These are phyloP conservation scores for Narthecium ossifragum DNA, from an alignment of 106 monocot species.

Conservation along the genomic window DNA sequence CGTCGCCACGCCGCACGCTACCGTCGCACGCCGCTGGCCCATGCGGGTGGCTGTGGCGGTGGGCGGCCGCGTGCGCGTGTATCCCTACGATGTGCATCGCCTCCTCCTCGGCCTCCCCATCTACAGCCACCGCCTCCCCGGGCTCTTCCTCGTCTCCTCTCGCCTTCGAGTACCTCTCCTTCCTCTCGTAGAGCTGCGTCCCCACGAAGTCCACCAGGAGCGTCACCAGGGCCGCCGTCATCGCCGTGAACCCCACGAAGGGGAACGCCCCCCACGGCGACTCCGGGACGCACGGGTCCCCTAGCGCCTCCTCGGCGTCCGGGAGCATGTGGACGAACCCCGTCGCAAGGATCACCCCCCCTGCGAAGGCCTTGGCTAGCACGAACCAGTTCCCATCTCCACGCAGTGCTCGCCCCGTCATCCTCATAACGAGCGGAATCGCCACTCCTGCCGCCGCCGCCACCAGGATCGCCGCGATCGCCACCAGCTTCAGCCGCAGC, in stretches of 20 bases:
- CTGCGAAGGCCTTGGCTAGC: constrained; percentile 73
- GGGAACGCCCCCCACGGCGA: constrained; percentile 61
- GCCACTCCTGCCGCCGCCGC: constrained; percentile 53
- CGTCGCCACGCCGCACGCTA: background rate
- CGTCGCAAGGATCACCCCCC: constrained; percentile 81
- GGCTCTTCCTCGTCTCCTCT: constrained; percentile 6
- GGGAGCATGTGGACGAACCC: constrained; percentile 93
- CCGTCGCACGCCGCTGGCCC: constrained; percentile 6
- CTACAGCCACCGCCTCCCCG: background rate
- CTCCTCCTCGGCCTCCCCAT: constrained; percentile 6
- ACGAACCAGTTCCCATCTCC: constrained; percentile 43
- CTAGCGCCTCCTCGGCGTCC: constrained; percentile 58
- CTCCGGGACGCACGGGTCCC: constrained; percentile 45
- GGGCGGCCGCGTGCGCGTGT: constrained; percentile 19
- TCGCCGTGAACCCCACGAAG: constrained; percentile 32
- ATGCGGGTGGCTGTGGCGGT: constrained; percentile 22
- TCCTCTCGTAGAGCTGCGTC: constrained; percentile 78
- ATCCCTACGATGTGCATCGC: constrained; percentile 26
- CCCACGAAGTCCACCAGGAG: constrained; percentile 72
- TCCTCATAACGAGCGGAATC: constrained; percentile 48
- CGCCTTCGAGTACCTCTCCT: constrained; percentile 48
- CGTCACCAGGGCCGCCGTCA: constrained; percentile 74
- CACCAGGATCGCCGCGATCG: constrained; percentile 53
- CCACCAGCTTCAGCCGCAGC: constrained; percentile 47
- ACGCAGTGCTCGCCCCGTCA: constrained; percentile 23